Evolutionary conservation across 1,284 basidiomycete genomes (phyloP).

Genomic region (Cerioporus squamosus): DNA sequence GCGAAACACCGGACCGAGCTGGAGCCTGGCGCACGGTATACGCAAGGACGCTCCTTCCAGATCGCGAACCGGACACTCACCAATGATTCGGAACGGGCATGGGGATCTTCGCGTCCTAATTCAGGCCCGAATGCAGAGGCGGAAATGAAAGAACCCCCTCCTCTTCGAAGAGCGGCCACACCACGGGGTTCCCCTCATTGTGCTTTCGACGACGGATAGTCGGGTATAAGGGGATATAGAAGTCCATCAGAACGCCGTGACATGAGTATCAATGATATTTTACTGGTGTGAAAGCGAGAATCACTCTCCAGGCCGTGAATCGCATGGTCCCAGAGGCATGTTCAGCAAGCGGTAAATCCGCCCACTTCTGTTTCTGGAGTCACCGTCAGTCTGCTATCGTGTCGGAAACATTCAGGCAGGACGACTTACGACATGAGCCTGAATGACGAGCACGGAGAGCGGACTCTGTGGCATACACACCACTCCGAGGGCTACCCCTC

Average conservation of each 20-base stretch:
- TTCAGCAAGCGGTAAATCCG: too few relatives aligned
- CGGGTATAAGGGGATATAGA: neutral
- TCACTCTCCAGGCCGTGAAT: too few relatives aligned
- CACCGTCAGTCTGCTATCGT: too few relatives aligned
- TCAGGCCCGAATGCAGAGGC: neutral
- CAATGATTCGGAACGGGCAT: too few relatives aligned
- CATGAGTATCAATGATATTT: neutral
- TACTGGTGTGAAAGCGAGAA: too few relatives aligned
- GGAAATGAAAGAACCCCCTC: constrained; percentile 9
- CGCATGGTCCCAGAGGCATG: too few relatives aligned
- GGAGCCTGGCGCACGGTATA: too few relatives aligned
- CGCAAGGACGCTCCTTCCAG: neutral
- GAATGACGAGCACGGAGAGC: constrained; percentile 1
- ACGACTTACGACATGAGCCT: constrained; percentile 14
- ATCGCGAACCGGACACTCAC: neutral
- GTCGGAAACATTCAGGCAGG: neutral
- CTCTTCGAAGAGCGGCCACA: neutral
- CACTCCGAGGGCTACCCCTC: neutral
- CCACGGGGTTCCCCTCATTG: constrained; percentile 12
- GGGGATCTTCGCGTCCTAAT: too few relatives aligned
- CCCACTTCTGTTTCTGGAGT: too few relatives aligned
- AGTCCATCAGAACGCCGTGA: neutral
- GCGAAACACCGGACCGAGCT: too few relatives aligned
- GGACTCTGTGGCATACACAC: neutral
- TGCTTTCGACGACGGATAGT: neutral